Percentiles rank a stretch among this genome's conserved stretches.
phyloP scores from a whole-genome alignment of 768 basidiomycete genomes.

The Kwoniella dejecticola region DNA sequence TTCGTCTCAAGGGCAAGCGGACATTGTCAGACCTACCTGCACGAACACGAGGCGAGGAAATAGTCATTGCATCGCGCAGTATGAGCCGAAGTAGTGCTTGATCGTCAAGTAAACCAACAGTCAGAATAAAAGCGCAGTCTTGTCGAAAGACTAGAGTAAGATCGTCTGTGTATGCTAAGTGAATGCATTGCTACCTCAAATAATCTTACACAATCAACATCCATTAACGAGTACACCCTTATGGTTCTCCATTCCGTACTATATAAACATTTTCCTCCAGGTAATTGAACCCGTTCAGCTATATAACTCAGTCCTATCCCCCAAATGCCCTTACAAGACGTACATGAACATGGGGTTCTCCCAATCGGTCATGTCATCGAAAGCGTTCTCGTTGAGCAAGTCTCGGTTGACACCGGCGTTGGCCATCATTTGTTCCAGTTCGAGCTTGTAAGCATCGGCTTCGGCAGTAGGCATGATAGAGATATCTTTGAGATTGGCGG shows the following conservation, averaged over 20 bases:
- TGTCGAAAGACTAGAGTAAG: no score
- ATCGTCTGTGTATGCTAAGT: no score
- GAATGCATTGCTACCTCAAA: neutral
- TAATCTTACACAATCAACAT: no score
- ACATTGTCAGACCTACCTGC: no score
- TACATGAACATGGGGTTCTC: conserved; percentile 43
- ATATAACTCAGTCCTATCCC: neutral
- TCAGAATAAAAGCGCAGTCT: no score
- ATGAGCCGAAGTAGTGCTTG: no score
- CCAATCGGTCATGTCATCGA: conserved; percentile 51
- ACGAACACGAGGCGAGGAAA: no score
- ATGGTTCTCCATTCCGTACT: no score
- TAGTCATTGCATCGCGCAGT: no score
- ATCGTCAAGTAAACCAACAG: no score
- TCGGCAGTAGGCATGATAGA: conserved; percentile 49
- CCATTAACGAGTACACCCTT: no score
- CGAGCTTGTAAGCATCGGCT: conserved; percentile 48
- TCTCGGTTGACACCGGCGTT: conserved; percentile 22
- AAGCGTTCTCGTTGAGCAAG: conserved; percentile 38
- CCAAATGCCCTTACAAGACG: conserved; percentile 20
- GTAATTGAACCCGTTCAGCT: neutral
- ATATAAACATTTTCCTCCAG: neutral
- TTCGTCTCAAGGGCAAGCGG: no score
- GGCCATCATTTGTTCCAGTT: conserved; percentile 31
- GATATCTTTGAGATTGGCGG: conserved; percentile 47